Evolutionary conservation across 2,329 filamentous ascomycete species (phyloP).

Genomic region (Blumeria graminis): DNA sequence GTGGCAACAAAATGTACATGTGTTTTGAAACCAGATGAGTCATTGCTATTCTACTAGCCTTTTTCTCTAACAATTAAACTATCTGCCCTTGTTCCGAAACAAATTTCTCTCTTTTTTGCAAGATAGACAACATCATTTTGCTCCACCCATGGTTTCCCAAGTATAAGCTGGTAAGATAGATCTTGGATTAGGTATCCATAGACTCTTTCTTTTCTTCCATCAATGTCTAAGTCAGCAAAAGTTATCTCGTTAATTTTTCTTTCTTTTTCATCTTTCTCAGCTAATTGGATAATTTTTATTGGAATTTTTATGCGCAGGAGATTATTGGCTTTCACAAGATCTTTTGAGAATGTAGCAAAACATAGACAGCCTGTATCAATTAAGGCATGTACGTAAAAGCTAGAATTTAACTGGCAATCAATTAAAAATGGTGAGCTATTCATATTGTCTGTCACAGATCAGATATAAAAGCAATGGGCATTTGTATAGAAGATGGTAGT

Average conservation of each 20-base stretch:
- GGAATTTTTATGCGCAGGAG: no score
- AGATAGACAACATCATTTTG: neutral
- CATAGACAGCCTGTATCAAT: no score
- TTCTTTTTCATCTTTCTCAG: neutral
- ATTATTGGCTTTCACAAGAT: no score
- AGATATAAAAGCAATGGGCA: no score
- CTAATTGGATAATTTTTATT: neutral
- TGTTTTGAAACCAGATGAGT: neutral
- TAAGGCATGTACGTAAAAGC: no score
- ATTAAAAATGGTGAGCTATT: constrained; percentile 1
- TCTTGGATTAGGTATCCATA: neutral
- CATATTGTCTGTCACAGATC: no score
- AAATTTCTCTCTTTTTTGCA: neutral
- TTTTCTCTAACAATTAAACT: neutral
- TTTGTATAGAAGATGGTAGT: no score
- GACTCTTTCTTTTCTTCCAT: constrained; percentile 1
- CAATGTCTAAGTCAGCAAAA: neutral
- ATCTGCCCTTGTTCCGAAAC: neutral
- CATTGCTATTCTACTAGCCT: neutral
- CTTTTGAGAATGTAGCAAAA: no score
- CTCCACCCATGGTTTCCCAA: neutral
- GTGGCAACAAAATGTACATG: neutral
- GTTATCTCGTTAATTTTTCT: neutral
- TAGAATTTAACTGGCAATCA: neutral
- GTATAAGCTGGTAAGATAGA: neutral